phyloP scores from a whole-genome alignment of 2,329 filamentous ascomycete species.

The Microthyrium microscopicum region DNA sequence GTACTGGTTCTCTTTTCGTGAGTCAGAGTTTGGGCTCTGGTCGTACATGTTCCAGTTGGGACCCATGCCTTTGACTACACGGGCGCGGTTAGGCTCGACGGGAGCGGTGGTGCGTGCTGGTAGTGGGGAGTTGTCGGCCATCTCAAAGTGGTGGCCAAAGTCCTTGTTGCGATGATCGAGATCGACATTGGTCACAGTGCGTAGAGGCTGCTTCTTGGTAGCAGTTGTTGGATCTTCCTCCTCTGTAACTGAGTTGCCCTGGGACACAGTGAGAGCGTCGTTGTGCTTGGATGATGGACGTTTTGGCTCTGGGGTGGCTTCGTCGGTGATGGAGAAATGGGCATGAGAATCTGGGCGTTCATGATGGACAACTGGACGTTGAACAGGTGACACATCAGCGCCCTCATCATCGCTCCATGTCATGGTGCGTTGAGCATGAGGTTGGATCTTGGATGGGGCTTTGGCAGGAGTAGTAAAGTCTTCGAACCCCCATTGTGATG shows the following conservation, averaged over 20 bases:
- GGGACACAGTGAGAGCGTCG: conserved; percentile 55
- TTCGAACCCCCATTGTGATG: conserved; percentile 70
- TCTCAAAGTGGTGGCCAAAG: conserved; percentile 61
- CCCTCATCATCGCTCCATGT: conserved; percentile 57
- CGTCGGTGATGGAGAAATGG: conserved; percentile 74
- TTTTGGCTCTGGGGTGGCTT: conserved; percentile 40
- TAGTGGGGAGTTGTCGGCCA: conserved; percentile 50
- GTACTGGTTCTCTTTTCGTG: conserved; percentile 14
- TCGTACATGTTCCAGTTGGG: conserved; percentile 29
- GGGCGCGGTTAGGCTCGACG: conserved; percentile 43
- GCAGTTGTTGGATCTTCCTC: conserved; percentile 29
- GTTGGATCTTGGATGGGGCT: conserved; percentile 43
- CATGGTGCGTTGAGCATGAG: conserved; percentile 58
- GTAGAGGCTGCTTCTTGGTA: conserved; percentile 30
- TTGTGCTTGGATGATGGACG: conserved; percentile 36
- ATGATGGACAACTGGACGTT: conserved; percentile 42
- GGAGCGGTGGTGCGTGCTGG: conserved; percentile 17
- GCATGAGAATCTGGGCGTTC: conserved; percentile 63
- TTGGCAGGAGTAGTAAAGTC: conserved; percentile 79
- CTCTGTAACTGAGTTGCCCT: conserved; percentile 52
- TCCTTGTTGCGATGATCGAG: conserved; percentile 57
- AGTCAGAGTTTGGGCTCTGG: conserved; percentile 7
- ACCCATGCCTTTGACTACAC: conserved; percentile 41
- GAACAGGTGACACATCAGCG: conserved; percentile 41
- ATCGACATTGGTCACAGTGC: conserved; percentile 55